Conservation (phyloP, 176 grass and related monocot genomes). For the Thinopyrum elongatum region DNA sequence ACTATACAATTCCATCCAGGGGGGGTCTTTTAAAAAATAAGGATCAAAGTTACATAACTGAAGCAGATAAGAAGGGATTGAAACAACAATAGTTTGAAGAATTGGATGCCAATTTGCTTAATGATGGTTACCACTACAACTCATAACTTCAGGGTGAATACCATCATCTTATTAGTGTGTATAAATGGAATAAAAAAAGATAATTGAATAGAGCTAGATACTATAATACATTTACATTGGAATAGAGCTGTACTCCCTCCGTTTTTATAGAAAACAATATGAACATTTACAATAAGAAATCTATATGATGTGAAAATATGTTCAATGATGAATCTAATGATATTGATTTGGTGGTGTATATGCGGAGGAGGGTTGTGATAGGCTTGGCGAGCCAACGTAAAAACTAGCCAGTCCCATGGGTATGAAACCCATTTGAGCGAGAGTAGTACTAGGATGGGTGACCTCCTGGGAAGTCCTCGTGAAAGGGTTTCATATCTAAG, state of each 20-base stretch:
- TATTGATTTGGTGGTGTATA: too few relatives aligned
- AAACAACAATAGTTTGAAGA: background rate
- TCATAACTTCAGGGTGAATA: background rate
- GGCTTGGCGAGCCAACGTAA: too few relatives aligned
- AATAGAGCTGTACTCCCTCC: background rate
- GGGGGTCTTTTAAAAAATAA: background rate
- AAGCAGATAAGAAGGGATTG: background rate
- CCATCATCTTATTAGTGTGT: background rate
- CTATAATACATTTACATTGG: background rate
- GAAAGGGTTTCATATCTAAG: too few relatives aligned
- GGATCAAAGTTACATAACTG: background rate
- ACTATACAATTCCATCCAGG: slow-evolving; percentile 2
- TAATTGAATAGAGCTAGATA: background rate
- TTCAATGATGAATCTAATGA: too few relatives aligned
- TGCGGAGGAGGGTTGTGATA: too few relatives aligned
- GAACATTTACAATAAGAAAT: too few relatives aligned
- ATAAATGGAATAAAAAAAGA: background rate
- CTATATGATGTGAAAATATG: too few relatives aligned
- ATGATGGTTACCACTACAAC: background rate
- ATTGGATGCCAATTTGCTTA: background rate
- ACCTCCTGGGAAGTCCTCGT: too few relatives aligned
- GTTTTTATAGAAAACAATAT: too few relatives aligned
- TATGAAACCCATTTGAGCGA: too few relatives aligned
- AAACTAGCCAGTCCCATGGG: too few relatives aligned
- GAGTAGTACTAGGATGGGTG: too few relatives aligned